Conservation (phyloP, 2,329 filamentous ascomycete species). For the Exophiala aquamarina region DNA sequence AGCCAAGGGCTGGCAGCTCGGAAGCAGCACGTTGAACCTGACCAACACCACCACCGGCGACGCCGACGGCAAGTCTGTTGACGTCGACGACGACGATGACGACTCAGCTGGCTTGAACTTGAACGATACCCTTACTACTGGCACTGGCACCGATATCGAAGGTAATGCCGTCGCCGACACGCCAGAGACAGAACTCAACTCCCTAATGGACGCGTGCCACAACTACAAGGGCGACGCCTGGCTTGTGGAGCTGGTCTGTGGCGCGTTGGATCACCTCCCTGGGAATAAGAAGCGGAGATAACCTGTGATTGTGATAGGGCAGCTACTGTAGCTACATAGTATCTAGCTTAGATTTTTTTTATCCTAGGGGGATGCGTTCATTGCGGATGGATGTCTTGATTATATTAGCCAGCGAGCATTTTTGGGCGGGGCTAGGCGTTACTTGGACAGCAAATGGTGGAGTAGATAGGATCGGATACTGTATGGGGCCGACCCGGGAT, state of each 20-base stretch:
- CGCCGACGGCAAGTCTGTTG: background rate
- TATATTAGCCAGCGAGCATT: constrained; percentile 20
- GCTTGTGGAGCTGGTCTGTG: constrained; percentile 13
- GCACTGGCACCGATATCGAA: constrained; percentile 1
- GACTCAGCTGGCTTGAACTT: background rate
- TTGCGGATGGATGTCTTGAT: too few relatives aligned
- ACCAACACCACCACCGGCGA: background rate
- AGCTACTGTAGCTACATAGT: too few relatives aligned
- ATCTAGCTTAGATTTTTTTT: too few relatives aligned
- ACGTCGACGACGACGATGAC: background rate
- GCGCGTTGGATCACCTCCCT: constrained; percentile 3
- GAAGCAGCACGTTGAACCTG: constrained; percentile 10
- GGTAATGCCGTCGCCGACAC: constrained; percentile 1
- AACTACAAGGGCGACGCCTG: constrained; percentile 12
- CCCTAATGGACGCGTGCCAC: constrained; percentile 8
- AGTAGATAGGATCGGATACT: too few relatives aligned
- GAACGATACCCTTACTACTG: background rate
- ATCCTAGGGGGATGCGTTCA: too few relatives aligned
- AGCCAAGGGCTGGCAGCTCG: constrained; percentile 19
- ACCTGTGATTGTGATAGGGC: too few relatives aligned
- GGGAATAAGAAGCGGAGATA: background rate
- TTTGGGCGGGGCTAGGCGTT: background rate
- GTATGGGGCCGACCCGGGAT: too few relatives aligned
- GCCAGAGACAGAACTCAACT: constrained; percentile 2
- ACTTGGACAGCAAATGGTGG: too few relatives aligned